These are phyloP conservation scores for Leccinum fibrillosum DNA, from an alignment of 768 basidiomycete species.

Conservation along the genomic window DNA sequence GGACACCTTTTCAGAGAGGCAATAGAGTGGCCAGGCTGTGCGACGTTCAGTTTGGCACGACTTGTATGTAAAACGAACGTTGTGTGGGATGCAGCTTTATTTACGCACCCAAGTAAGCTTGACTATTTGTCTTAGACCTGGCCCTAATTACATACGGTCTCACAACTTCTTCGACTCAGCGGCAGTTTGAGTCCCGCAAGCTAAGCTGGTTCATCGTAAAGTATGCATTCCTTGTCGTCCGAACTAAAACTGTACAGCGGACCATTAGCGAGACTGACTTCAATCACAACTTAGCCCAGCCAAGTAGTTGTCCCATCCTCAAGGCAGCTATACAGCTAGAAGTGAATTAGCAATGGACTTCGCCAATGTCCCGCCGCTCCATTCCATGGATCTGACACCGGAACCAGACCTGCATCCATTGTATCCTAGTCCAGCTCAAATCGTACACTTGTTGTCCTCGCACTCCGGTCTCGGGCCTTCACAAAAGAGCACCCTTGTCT, in stretches of 20 bases:
- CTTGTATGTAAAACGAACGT: neutral
- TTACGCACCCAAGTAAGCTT: neutral
- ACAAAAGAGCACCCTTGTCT: conserved; percentile 68
- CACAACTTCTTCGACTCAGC: conserved; percentile 7
- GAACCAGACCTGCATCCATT: conserved; percentile 81
- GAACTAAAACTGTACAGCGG: neutral
- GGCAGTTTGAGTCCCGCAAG: neutral
- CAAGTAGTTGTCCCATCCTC: conserved; percentile 7
- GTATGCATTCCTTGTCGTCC: conserved; percentile 12
- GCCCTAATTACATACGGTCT: neutral
- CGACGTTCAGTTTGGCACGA: neutral
- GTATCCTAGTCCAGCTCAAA: conserved; percentile 63
- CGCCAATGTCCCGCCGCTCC: conserved; percentile 23
- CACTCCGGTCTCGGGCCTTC: conserved; percentile 63
- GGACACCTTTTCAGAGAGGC: neutral
- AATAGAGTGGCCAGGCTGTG: neutral
- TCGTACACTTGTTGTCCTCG: conserved; percentile 61
- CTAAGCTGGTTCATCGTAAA: conserved; percentile 6
- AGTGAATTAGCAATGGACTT: conserved; percentile 28
- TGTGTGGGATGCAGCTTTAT: neutral
- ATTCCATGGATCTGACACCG: conserved; percentile 54
- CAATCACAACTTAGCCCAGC: conserved; percentile 1
- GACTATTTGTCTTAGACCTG: neutral
- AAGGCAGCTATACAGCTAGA: conserved; percentile 2
- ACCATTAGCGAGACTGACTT: conserved; percentile 7